Evolutionary conservation across 192 early-diverging fungal genomes (phyloP).

Genomic region (Backusella westeae): DNA sequence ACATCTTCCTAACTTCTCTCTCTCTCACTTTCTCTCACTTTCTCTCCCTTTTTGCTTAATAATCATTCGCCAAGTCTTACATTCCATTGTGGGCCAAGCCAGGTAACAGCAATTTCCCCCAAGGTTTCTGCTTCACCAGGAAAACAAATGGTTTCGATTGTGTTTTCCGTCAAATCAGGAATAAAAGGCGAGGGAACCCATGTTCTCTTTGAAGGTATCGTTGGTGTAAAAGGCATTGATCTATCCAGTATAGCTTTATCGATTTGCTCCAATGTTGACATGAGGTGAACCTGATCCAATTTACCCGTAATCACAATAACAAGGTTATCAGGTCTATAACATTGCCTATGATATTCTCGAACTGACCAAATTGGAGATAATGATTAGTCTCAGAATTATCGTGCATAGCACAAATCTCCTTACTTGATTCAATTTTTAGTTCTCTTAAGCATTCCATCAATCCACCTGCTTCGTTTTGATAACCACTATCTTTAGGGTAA

Average conservation of each 20-base stretch:
- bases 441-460: conserved; percentile 50
- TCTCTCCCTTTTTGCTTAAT: not conserved
- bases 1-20: too few species aligned
- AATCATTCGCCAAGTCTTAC: conserved; percentile 22
- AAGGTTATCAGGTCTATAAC: conserved; percentile 59
- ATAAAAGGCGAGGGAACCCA: conserved; percentile 48
- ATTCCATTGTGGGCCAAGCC: conserved; percentile 50
- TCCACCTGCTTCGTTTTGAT: conserved; percentile 56
- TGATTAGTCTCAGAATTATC: not conserved
- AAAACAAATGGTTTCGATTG: conserved; percentile 44
- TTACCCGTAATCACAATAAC: conserved; percentile 55
- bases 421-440: conserved; percentile 54
- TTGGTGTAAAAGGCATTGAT: conserved; percentile 5
- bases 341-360: conserved; percentile 45
- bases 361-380: not conserved
- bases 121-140: conserved; percentile 54
- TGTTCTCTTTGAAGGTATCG: conserved; percentile 39
- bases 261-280: conserved; percentile 40
- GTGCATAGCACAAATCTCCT: not conserved
- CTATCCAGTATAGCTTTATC: conserved; percentile 50
- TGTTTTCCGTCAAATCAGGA: conserved; percentile 36
- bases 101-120: conserved; percentile 50
- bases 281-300: conserved; percentile 39
- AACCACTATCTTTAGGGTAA: conserved; percentile 53
- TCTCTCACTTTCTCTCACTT: not conserved